Evolutionary conservation across 2,329 filamentous ascomycete species (phyloP).

Genomic region (Trichophyton simii): DNA sequence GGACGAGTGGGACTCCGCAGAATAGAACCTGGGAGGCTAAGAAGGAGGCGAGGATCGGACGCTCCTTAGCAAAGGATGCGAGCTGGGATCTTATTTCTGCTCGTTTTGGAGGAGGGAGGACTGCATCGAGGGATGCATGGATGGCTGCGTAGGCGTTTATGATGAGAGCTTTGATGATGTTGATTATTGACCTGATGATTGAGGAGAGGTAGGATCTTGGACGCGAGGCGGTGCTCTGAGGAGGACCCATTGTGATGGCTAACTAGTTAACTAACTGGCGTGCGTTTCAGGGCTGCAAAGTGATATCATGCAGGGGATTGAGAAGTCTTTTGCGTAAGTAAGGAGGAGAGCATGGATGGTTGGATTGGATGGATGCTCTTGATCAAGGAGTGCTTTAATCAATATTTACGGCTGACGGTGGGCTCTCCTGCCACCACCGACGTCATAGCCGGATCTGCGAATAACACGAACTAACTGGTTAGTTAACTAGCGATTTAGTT

Average conservation of each 20-base stretch:
- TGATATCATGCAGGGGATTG: not conserved
- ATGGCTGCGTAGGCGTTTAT: conserved; percentile 8
- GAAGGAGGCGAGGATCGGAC: conserved; percentile 60
- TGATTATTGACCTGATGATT: not conserved
- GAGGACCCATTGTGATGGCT: not conserved
- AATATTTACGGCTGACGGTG: not conserved
- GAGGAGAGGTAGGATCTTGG: not conserved
- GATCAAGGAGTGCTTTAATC: not conserved
- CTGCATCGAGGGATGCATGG: conserved; percentile 30
- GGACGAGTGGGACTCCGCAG: conserved; percentile 51
- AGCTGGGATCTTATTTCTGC: conserved; percentile 44
- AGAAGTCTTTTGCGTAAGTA: not conserved
- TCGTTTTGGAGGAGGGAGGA: conserved; percentile 50
- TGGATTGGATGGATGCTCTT: too few relatives aligned
- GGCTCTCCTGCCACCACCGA: not conserved
- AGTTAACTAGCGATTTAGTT: not conserved
- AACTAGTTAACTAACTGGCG: not conserved
- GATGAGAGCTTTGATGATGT: conserved; percentile 2
- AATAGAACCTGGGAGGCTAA: conserved; percentile 52
- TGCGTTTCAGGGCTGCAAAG: not conserved
- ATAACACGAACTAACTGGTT: too few relatives aligned
- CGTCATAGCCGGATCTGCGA: not conserved
- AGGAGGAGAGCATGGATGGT: not conserved
- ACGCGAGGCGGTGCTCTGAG: not conserved
- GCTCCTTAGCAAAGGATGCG: conserved; percentile 46